A percentile compares a stretch with the other conserved stretches of the same genome.
Evolutionary conservation across 192 early-diverging fungal genomes (phyloP).

Genomic region (Coemansia umbellata): DNA sequence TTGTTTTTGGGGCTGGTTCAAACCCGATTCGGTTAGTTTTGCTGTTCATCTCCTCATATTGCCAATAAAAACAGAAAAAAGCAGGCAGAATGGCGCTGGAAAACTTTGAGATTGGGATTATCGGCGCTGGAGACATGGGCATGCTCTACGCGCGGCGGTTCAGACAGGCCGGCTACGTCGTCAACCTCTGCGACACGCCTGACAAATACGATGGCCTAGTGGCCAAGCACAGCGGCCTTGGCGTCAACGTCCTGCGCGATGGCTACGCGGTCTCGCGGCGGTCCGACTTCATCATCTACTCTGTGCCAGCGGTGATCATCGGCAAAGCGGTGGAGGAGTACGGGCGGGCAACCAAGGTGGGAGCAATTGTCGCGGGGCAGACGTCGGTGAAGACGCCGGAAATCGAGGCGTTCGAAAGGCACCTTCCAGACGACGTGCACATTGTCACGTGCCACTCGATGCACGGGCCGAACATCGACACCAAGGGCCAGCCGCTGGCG

Average conservation of each 20-base stretch:
- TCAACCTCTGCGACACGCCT: conserved; percentile 89
- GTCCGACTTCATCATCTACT: conserved; percentile 90
- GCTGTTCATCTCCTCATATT: neutral
- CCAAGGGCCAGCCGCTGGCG: conserved; percentile 77
- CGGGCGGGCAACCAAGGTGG: conserved; percentile 87
- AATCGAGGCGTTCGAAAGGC: conserved; percentile 81
- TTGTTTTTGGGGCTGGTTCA: no score
- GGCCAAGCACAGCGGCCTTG: conserved; percentile 54
- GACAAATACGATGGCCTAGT: conserved; percentile 64
- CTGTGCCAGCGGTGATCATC: conserved; percentile 89
- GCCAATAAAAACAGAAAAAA: neutral
- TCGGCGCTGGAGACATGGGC: conserved; percentile 96
- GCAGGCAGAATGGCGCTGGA: conserved; percentile 11
- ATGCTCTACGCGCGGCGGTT: conserved; percentile 78
- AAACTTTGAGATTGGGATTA: conserved; percentile 75
- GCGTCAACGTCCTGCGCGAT: conserved; percentile 61
- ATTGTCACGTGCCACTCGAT: conserved; percentile 94
- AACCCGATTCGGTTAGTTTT: no score
- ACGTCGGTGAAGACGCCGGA: conserved; percentile 96
- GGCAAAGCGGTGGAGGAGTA: conserved; percentile 73
- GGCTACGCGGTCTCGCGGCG: conserved; percentile 80
- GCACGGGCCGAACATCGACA: conserved; percentile 87
- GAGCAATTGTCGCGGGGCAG: conserved; percentile 88
- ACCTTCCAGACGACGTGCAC: conserved; percentile 86
- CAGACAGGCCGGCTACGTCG: conserved; percentile 65